Conservation (phyloP, 257 asterid species). For the Coffea eugenioides region DNA sequence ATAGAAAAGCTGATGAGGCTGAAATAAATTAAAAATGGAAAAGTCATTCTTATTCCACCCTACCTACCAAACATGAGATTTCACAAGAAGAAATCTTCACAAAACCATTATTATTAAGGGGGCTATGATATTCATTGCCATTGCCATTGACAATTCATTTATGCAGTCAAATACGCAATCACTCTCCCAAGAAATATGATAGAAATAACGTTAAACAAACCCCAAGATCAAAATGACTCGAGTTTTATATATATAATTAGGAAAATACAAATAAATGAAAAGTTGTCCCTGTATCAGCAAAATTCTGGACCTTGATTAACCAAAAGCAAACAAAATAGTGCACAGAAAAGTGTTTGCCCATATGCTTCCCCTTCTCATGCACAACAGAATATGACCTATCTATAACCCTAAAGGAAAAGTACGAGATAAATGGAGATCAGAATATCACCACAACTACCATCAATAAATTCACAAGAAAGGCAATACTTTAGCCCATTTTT, state of each 20-base stretch:
- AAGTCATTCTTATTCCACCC: too few species aligned
- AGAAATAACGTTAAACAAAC: neutral
- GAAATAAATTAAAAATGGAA: too few species aligned
- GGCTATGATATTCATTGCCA: too few species aligned
- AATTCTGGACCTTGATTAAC: neutral
- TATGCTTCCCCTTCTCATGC: neutral
- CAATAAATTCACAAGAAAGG: conserved; percentile 3
- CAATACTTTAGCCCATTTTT: neutral
- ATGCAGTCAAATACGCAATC: neutral
- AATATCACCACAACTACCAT: neutral
- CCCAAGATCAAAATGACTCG: neutral
- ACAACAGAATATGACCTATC: neutral
- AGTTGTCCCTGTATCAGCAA: neutral
- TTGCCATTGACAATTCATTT: neutral
- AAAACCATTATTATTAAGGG: too few species aligned
- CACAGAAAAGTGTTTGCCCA: neutral
- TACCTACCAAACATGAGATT: too few species aligned
- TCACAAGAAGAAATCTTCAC: too few species aligned
- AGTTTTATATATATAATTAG: neutral
- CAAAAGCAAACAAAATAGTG: neutral
- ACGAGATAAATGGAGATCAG: neutral
- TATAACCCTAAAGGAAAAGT: neutral
- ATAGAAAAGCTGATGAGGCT: too few species aligned
- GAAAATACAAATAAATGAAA: neutral
- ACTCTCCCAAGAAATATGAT: neutral